Percentiles rank a stretch among this genome's conserved stretches.
phyloP scores from a whole-genome alignment of 345 rosid genomes.

The Psidium guajava region DNA sequence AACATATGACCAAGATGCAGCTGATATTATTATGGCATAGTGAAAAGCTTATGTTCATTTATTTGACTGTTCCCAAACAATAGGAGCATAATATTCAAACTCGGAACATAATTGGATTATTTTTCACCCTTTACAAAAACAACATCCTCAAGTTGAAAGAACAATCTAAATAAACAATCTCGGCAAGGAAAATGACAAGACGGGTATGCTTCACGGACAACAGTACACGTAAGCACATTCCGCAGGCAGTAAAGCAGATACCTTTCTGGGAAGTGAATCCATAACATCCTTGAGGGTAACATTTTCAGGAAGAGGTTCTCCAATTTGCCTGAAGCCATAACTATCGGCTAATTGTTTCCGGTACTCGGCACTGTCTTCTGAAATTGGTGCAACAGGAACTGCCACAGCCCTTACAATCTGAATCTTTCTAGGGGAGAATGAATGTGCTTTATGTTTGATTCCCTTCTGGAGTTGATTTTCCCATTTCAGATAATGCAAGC shows the following conservation, averaged over 20 bases:
- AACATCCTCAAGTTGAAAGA: neutral
- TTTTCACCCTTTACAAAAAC: neutral
- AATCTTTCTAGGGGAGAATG: slow-evolving; percentile 20
- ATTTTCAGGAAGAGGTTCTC: slow-evolving; percentile 73
- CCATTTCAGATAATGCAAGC: slow-evolving; percentile 32
- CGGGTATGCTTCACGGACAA: neutral
- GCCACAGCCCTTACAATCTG: slow-evolving; percentile 52
- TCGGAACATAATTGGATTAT: neutral
- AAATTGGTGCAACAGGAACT: slow-evolving; percentile 45
- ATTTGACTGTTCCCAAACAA: neutral
- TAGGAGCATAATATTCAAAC: neutral
- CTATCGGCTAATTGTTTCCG: slow-evolving; percentile 61
- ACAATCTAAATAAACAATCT: neutral
- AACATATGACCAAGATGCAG: neutral
- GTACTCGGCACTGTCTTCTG: slow-evolving; percentile 41
- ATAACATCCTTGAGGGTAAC: slow-evolving; percentile 67
- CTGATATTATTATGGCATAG: neutral
- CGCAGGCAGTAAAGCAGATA: neutral
- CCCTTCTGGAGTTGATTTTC: slow-evolving; percentile 29
- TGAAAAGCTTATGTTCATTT: neutral
- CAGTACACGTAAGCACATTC: neutral
- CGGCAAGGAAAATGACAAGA: neutral
- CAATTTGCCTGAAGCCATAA: slow-evolving; percentile 82
- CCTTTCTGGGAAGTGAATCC: slow-evolving; percentile 79
- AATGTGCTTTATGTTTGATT: slow-evolving; percentile 9